A percentile compares a stretch with the other conserved stretches of the same genome.
Conservation (phyloP, 2,329 filamentous ascomycete species). For the Diaporthe citri region DNA sequence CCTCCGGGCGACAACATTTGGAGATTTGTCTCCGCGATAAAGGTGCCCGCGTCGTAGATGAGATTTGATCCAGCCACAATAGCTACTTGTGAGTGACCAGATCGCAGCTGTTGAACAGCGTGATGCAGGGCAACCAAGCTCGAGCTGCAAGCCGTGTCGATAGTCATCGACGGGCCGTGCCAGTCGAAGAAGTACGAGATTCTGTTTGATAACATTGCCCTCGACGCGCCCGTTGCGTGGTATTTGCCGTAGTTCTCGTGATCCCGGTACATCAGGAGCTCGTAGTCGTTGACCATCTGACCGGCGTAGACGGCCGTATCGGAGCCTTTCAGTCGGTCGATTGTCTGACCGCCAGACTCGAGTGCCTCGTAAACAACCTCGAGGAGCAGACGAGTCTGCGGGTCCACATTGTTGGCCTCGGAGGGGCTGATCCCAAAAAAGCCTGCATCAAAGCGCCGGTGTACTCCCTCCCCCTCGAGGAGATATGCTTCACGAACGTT, state of each 20-base stretch:
- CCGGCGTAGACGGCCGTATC: slow-evolving; percentile 48
- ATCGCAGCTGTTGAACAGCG: slow-evolving; percentile 51
- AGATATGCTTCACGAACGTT: not conserved
- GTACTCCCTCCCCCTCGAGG: not conserved
- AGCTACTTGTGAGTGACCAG: slow-evolving; percentile 48
- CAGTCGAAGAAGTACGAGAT: slow-evolving; percentile 51
- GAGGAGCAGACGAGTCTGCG: slow-evolving; percentile 31
- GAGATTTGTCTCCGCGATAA: slow-evolving; percentile 51
- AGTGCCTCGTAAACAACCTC: slow-evolving; percentile 44
- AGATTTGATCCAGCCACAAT: slow-evolving; percentile 52
- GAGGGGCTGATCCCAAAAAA: slow-evolving; percentile 46
- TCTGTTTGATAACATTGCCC: slow-evolving; percentile 48
- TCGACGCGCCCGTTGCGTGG: slow-evolving; percentile 48
- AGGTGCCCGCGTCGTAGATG: slow-evolving; percentile 52
- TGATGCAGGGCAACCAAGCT: slow-evolving; percentile 54
- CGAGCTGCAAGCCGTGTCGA: slow-evolving; percentile 60
- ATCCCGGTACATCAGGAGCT: slow-evolving; percentile 33
- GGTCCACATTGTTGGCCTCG: slow-evolving; percentile 42
- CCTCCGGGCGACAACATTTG: slow-evolving; percentile 54
- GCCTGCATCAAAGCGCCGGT: slow-evolving; percentile 42
- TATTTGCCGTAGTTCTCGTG: slow-evolving; percentile 45
- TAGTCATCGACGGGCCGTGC: slow-evolving; percentile 50
- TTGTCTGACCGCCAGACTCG: slow-evolving; percentile 40
- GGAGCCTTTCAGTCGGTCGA: slow-evolving; percentile 41
- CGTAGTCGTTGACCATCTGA: slow-evolving; percentile 45